phyloP scores from a whole-genome alignment of 768 basidiomycete species.

The Cubamyces sp. region DNA sequence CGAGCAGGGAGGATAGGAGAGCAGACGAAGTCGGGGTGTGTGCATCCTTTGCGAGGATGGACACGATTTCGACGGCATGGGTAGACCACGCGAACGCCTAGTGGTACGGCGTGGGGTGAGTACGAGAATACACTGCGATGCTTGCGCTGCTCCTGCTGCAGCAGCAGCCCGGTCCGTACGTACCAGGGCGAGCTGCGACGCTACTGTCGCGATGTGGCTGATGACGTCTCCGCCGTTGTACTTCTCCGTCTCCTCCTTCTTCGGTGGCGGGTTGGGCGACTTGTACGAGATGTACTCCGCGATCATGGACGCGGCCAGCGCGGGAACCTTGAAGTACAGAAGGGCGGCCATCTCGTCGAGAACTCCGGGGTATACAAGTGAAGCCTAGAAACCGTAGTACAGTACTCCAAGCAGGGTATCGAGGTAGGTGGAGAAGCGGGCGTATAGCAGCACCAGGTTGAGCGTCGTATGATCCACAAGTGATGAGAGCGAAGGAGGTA shows the following conservation, averaged over 20 bases:
- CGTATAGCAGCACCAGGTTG: too few relatives aligned
- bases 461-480: too few relatives aligned
- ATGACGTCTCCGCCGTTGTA: constrained; percentile 1
- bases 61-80: background rate
- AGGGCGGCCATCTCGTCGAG: too few relatives aligned
- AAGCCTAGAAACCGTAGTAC: too few relatives aligned
- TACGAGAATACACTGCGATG: too few relatives aligned
- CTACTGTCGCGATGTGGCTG: background rate
- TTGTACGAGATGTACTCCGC: constrained; percentile 6
- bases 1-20: constrained; percentile 2
- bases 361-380: too few relatives aligned
- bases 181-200: background rate
- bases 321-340: background rate
- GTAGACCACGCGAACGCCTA: background rate
- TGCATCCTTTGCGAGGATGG: background rate
- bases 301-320: constrained; percentile 4
- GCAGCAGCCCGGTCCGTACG: background rate
- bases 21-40: background rate
- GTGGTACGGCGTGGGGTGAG: background rate
- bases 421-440: too few relatives aligned
- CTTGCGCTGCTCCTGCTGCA: background rate
- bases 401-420: too few relatives aligned
- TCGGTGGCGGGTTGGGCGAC: constrained; percentile 9
- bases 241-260: constrained; percentile 2
- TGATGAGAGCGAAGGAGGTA: too few relatives aligned